Evolutionary conservation across 495 filamentous ascomycete species (phyloP), one percentile per base, ranked within the genome.

Genomic region (Astrothelium macrocarpum): DNA sequence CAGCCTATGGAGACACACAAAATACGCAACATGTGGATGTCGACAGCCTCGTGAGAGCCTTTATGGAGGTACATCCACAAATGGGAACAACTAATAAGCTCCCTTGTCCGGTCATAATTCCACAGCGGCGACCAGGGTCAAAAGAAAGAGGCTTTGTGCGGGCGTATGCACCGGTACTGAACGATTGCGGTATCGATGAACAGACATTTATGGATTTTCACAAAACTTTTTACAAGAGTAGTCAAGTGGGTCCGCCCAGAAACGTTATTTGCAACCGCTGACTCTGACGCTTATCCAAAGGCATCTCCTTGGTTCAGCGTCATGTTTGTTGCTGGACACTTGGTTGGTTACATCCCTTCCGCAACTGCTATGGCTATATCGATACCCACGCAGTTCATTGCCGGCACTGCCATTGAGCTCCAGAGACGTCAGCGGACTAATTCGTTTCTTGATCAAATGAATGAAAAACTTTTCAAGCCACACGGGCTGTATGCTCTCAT

Each of bases 401-500:
- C 63, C 12, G 62, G 9, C 74, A 80, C 60, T 62, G 75, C 20
- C 68, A 76, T 61, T 59, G 72, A 64, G 74, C 70, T 64, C 31
- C 70, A 72, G 62, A 61, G 28, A 11, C 64, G 65, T 10, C 45
- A 59, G 58, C 79, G 82, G 53, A 78, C 80, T 3, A 86, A 84
- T 62, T 73, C 61, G 1, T 86, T 80, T 73, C 77, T 87, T 14
- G 74, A 80, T 46, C 75, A 77, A 60, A 79, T 84, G 69, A 87
- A 87, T 71, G 71, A 79, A 5, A 74, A 81, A 34, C 77, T 85
- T 53, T 87, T 86, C 73, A 75, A 74, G 32, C 84, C 84, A 0
- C 80, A 78, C 23, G 85, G 84, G 5, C 75, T 87, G 0, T 85
- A 79, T 70, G 82, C 79, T 61, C 70, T 87, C 4, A 72, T 87